Evolutionary conservation across 768 basidiomycete species (phyloP).

Genomic region (Erythrobasidium yunnanense): DNA sequence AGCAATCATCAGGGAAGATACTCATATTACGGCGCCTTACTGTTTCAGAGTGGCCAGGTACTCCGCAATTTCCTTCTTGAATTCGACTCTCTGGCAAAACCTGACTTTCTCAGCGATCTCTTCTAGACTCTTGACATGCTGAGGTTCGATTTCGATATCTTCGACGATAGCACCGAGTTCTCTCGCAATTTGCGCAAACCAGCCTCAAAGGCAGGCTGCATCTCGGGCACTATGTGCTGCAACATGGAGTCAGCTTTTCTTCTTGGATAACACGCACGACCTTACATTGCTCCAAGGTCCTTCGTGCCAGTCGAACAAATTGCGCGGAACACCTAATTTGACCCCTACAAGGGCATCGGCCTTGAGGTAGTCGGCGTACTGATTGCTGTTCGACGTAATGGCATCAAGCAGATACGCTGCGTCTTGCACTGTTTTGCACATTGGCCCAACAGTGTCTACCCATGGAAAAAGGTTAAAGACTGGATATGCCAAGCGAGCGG

Average conservation of each 20-base stretch:
- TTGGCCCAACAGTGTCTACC: slow-evolving; percentile 55
- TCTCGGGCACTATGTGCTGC: neutral
- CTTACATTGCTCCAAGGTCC: slow-evolving; percentile 47
- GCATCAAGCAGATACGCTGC: slow-evolving; percentile 52
- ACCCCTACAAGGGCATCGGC: neutral
- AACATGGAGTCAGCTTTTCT: neutral
- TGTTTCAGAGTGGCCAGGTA: neutral
- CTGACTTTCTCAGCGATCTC: neutral
- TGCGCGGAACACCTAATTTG: slow-evolving; percentile 43
- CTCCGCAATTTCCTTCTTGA: neutral
- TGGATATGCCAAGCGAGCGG: slow-evolving; percentile 30
- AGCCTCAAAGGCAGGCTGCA: neutral
- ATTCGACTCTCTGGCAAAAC: neutral
- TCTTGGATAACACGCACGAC: neutral
- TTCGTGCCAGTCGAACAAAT: slow-evolving; percentile 43
- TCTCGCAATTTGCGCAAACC: neutral
- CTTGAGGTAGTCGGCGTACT: slow-evolving; percentile 34
- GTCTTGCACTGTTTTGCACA: slow-evolving; percentile 50
- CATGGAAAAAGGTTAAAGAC: neutral
- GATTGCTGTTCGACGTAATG: slow-evolving; percentile 46
- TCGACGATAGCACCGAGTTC: neutral
- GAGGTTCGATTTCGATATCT: neutral
- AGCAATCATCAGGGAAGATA: neutral
- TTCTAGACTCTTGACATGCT: neutral
- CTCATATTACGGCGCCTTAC: neutral